Conservation (phyloP, 257 asterid genomes). For the Solanum sitiens region DNA sequence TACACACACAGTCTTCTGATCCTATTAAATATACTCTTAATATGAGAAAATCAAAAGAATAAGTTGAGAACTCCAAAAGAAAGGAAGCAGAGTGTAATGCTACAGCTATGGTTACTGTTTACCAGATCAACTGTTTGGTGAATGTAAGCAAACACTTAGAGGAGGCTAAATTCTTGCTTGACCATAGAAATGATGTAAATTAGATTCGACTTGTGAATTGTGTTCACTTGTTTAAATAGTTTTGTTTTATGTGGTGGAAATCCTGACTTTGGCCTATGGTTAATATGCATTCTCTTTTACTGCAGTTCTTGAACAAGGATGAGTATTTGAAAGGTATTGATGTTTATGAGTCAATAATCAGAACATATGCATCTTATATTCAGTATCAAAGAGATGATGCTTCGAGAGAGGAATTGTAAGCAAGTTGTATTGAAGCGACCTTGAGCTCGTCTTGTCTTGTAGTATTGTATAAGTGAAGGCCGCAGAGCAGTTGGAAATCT, state of each 20-base stretch:
- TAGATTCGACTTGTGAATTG: neutral
- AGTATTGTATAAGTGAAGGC: neutral
- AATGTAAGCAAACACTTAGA: neutral
- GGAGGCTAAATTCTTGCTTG: neutral
- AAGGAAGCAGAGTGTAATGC: neutral
- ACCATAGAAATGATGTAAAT: neutral
- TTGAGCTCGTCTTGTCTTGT: neutral
- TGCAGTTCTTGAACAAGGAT: constrained; percentile 87
- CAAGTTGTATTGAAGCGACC: neutral
- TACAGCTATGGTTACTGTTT: neutral
- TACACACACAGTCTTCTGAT: neutral
- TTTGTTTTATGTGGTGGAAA: neutral
- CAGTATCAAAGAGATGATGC: constrained; percentile 29
- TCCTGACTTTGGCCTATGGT: neutral
- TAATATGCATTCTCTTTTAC: neutral
- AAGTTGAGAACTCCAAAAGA: neutral
- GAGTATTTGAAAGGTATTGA: constrained; percentile 78
- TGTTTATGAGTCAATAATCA: constrained; percentile 63
- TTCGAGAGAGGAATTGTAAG: constrained; percentile 56
- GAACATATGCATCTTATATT: constrained; percentile 55
- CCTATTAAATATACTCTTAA: neutral
- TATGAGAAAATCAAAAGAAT: neutral
- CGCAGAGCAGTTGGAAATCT: neutral
- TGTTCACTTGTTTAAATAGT: neutral
- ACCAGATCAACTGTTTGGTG: neutral